Conservation (phyloP, 352 stramenopile species). For the Globisporangium polare region DNA sequence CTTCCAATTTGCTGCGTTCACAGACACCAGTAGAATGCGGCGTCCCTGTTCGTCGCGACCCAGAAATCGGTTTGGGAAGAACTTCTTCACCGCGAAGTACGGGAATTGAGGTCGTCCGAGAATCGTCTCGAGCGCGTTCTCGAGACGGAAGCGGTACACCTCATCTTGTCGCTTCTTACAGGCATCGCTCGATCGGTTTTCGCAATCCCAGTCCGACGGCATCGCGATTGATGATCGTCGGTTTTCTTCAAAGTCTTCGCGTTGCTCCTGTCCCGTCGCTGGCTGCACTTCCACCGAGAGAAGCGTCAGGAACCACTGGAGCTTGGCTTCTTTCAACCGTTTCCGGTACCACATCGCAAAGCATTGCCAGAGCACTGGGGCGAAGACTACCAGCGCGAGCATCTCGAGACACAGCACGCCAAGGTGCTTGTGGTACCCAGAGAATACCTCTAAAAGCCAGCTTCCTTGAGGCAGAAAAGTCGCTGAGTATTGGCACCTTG, state of each 20-base stretch:
- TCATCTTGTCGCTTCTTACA: constrained; percentile 9
- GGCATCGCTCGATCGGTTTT: background rate
- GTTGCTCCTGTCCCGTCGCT: background rate
- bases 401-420: background rate
- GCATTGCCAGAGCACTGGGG: constrained; percentile 25
- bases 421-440: constrained; percentile 2
- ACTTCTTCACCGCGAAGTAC: constrained; percentile 35
- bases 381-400: constrained; percentile 13
- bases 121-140: constrained; percentile 39
- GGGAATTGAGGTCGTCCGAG: constrained; percentile 24
- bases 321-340: constrained; percentile 22
- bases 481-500: background rate
- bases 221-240: background rate
- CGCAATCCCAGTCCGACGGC: background rate
- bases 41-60: constrained; percentile 20
- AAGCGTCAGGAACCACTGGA: constrained; percentile 37
- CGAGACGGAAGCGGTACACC: constrained; percentile 27
- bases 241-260: background rate
- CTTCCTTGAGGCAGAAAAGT: background rate
- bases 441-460: background rate
- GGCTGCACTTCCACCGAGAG: constrained; percentile 27
- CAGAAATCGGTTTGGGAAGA: constrained; percentile 27
- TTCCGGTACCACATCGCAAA: constrained; percentile 20
- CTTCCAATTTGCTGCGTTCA: constrained; percentile 19
- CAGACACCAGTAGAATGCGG: constrained; percentile 23